These are phyloP conservation scores for Globisporangium megalacanthum DNA, from an alignment of 352 stramenopile genomes.

Conservation along the genomic window DNA sequence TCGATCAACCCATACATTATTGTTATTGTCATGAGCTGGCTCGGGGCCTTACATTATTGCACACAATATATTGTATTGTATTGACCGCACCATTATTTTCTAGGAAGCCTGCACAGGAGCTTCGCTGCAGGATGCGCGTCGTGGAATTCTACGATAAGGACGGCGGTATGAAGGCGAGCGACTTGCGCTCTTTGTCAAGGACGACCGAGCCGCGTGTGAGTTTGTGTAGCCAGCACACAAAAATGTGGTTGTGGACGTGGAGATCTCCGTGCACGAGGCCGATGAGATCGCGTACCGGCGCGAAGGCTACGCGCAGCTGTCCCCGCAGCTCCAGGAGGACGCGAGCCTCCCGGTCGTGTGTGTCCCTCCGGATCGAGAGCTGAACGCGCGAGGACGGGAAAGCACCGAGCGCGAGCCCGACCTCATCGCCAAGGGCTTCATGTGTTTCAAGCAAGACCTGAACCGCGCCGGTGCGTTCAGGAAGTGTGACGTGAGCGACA, in stretches of 20 bases:
- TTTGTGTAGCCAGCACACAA: constrained; percentile 47
- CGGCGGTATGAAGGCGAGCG: constrained; percentile 51
- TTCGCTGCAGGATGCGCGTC: constrained; percentile 50
- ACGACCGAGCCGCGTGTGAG: constrained; percentile 41
- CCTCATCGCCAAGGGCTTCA: constrained; percentile 65
- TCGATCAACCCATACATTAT: too few species aligned
- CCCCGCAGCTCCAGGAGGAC: constrained; percentile 53
- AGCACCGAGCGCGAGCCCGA: constrained; percentile 58
- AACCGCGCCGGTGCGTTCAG: constrained; percentile 56
- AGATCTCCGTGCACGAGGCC: constrained; percentile 49
- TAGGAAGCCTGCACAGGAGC: too few species aligned
- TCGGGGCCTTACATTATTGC: too few species aligned
- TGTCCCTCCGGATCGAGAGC: constrained; percentile 61
- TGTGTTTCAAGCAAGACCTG: constrained; percentile 69
- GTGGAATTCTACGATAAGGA: constrained; percentile 73
- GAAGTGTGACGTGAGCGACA: constrained; percentile 62
- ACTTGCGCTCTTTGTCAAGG: constrained; percentile 75
- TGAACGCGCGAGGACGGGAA: constrained; percentile 51
- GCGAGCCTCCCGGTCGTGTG: constrained; percentile 29
- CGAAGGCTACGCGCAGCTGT: constrained; percentile 56
- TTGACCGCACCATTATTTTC: too few species aligned
- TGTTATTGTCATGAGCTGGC: too few species aligned
- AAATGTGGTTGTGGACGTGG: constrained; percentile 52
- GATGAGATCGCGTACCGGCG: constrained; percentile 50
- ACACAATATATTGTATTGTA: too few species aligned